phyloP scores from a whole-genome alignment of 2,329 filamentous ascomycete species.

The Exophiala bonariae region DNA sequence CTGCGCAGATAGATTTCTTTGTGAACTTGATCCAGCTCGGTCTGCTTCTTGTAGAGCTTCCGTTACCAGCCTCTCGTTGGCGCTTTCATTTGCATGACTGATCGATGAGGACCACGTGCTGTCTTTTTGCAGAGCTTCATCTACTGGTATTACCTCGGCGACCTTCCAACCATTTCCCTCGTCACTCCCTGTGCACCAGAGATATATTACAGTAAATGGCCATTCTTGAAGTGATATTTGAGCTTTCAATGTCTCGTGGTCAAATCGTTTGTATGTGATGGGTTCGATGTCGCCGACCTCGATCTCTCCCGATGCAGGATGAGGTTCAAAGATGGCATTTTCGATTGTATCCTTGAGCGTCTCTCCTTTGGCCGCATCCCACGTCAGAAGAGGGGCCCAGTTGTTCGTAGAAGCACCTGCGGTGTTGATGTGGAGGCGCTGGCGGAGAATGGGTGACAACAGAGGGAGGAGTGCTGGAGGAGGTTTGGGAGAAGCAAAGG shows the following conservation, averaged over 20 bases:
- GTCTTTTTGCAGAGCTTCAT: conserved; percentile 49
- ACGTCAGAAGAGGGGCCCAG: conserved; percentile 62
- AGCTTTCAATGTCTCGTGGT: conserved; percentile 62
- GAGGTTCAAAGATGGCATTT: conserved; percentile 59
- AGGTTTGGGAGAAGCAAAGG: conserved; percentile 59
- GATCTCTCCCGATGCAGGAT: conserved; percentile 65
- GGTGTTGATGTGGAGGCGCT: conserved; percentile 59
- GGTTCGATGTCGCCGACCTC: conserved; percentile 59
- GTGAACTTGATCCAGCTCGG: conserved; percentile 24
- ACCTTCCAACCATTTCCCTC: conserved; percentile 59
- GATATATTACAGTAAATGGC: conserved; percentile 55
- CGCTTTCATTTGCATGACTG: conserved; percentile 54
- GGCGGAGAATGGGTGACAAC: conserved; percentile 63
- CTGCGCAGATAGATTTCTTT: conserved; percentile 33
- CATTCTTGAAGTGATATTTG: conserved; percentile 56
- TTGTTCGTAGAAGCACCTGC: conserved; percentile 46
- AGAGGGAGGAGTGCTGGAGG: conserved; percentile 62
- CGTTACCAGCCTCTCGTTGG: conserved; percentile 36
- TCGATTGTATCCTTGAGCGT: conserved; percentile 55
- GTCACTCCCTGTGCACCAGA: conserved; percentile 62
- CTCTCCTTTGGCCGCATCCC: conserved; percentile 55
- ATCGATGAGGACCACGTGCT: conserved; percentile 54
- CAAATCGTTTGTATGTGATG: conserved; percentile 58
- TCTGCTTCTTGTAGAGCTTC: conserved; percentile 38
- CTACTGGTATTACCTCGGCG: conserved; percentile 57